Evolutionary conservation across 176 grass and related monocot species (phyloP), one percentile per base, ranked within the genome.

Genomic region (Carex parvula): DNA sequence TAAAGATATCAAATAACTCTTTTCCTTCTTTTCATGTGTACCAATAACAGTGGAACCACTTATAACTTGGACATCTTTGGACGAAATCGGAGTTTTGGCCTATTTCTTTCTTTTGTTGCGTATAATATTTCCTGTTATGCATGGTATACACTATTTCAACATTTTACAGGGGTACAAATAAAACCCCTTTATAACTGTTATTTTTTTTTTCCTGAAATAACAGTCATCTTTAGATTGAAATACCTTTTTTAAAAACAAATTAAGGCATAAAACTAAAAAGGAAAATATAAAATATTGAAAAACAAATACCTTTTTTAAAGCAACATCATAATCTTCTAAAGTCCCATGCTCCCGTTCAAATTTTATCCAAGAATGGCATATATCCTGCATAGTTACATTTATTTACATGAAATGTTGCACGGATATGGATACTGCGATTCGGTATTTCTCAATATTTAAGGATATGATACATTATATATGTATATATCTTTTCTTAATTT

Each of bases 311-410:
- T 98, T 98, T 88, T 90, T 98, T 12, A 95, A 35, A 82, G 96
- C 89, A 90, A 90, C 50, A 61, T 98, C 96, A 88, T 91, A 93
- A 86, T 98, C 96, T 70, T 93, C 96, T 81, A 98, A 81, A 55
- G 93, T 93, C 10, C 96, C 96, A 89, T 95, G 60, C 87, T 95
- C 89, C 84, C 93, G 85, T 92, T 98, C 96, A 79, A 98, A 98
- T 64, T 86, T 88, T 71, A 95, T 79, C 96, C 96, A 98, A 0
- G 87, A 57, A 77, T 92, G 70, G 64, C 96, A 98, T 85, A 98
- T 85, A 46, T 90, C 91, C 96, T 98, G 87, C 79, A 86, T 82
- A 87, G 88, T 84, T 79, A 58, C 44, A 89, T 35, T 10, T 16
- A 72, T 58, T 18, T 15, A 55, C 61, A 84, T 21, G 9, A 86